A percentile compares a stretch with the other conserved stretches of the same genome.
phyloP scores from a whole-genome alignment of 2,329 filamentous ascomycete genomes.

The Corynespora cassiicola region DNA sequence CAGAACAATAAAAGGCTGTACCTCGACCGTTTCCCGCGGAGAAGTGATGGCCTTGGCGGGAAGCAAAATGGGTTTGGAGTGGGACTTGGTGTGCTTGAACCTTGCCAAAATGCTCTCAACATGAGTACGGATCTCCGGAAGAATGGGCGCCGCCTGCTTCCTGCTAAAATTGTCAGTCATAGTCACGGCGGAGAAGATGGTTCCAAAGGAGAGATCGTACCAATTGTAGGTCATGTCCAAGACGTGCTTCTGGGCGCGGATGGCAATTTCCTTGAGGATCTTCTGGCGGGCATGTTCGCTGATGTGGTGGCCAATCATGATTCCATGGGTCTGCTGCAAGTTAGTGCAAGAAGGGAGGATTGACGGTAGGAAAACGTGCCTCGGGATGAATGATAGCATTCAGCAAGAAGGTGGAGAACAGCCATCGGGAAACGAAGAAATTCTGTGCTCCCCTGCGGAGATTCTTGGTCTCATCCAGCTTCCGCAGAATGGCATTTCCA shows the following conservation, averaged over 20 bases:
- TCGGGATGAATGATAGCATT: slow-evolving; percentile 89
- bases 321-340: slow-evolving; percentile 58
- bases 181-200: too few species aligned
- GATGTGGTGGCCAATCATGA: slow-evolving; percentile 89
- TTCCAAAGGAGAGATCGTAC: slow-evolving; percentile 56
- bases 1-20: slow-evolving; percentile 80
- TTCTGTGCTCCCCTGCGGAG: slow-evolving; percentile 74
- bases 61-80: slow-evolving; percentile 64
- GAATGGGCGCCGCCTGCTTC: slow-evolving; percentile 67
- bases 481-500: slow-evolving; percentile 80
- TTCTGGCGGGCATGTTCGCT: slow-evolving; percentile 87
- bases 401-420: slow-evolving; percentile 86
- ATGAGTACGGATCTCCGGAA: slow-evolving; percentile 68
- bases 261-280: slow-evolving; percentile 75
- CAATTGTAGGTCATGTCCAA: slow-evolving; percentile 75
- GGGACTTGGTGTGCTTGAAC: slow-evolving; percentile 58
- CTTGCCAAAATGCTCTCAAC: slow-evolving; percentile 74
- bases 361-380: slow-evolving; percentile 55
- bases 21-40: slow-evolving; percentile 76
- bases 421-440: slow-evolving; percentile 89
- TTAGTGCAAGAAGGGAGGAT: slow-evolving; percentile 34
- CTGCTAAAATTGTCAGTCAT: too few species aligned
- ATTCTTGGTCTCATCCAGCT: slow-evolving; percentile 72
- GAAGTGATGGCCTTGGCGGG: slow-evolving; percentile 76
- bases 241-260: slow-evolving; percentile 79